Base-by-base conservation (phyloP, 208 protist genomes). In the Jaenimonas drosophilae region DNA sequence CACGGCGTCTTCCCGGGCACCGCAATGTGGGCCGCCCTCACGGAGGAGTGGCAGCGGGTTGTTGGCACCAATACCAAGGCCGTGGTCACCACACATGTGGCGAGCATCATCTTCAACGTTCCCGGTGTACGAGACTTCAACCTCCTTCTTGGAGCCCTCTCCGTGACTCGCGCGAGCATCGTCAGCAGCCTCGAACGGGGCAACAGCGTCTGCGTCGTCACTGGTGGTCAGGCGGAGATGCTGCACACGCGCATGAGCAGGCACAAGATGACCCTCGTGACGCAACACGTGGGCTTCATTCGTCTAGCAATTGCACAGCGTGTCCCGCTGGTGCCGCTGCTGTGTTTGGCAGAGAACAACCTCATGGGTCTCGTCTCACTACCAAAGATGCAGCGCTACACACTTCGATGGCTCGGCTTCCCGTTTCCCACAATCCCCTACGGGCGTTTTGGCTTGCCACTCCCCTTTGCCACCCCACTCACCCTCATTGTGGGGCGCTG, bases 221-320 rank as follows among this genome's bases (percentile, higher is more conserved):
- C 73, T 3, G 86, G 86, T 21, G 86, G 86, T 11, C 86, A 94
- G 60, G 73, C 86, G 1, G 86, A 94, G 69, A 88, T 94, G 76
- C 46, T 88, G 26, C 64, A 70, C 51, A 77, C 78, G 17, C 7
- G 48, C 48, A 25, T 67, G 17, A 81, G 73, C 43, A 7, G 58
- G 16, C 56, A 23, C 28, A 51, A 56, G 17, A 71, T 91, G 65
- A 72, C 55, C 7, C 47, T 91, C 29, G 67, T 90, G 23, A 79
- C 78, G 11, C 72, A 88, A 24, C 86, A 94, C 59, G 59, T 60
- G 19, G 86, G 86, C 6, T 94, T 94, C 64, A 49, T 94, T 5
- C 62, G 71, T 0, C 49, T 94, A 2, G 81, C 82, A 0, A 56
- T 94, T 41, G 21, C 49, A n/a, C 45, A 73, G 23, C 59, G 63